Base-by-base conservation (phyloP, 2,329 filamentous ascomycete genomes). In the Cryphonectria japonica region DNA sequence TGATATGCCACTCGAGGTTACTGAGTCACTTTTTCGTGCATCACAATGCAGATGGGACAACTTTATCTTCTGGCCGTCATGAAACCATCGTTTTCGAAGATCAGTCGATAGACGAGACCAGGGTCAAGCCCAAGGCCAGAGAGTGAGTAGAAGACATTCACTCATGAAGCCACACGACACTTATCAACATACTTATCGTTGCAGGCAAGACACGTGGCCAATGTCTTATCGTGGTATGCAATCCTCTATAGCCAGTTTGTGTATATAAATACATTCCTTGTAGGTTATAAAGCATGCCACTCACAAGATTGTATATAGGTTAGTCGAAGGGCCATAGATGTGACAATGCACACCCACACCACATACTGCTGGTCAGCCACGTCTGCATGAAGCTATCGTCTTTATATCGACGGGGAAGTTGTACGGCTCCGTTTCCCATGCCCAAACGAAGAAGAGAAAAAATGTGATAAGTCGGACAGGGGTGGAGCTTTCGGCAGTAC, bases 401-500 rank as follows among this genome's bases (percentile, higher is more conserved):
- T 19, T 13, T 4, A 64, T 32, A 66, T 66, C 29, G 32, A n/a
- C 34, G 39, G n/a, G 64, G 64, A 29, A 13, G 29, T 26, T 11
- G 9, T 8, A 8, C 34, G 54, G 29, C 14, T 19, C 29, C 8
- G 9, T 57, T n/a, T 22, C n/a, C 22, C 19, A 66, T 54, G 34
- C 39, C n/a, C 50, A 66, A 66, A 46, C 19, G 1, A 46, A 16
- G 8, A 22, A 22, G 46, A n/a, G 46, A 50, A n/a, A 50, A 50
- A 50, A n/a, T n/a, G 46, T 50, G 46, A 66, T 66, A 66, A 66
- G 52, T 57, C 14, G 26, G 39, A 22, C 66, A 71, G 60, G 69
- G 69, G 69, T 71, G 37, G 26, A 71, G 69, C 69, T 71, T 50
- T 71, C 69, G 69, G 66, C 50, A 46, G 60, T 37, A 13, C 32